Percentiles rank a stretch among this genome's conserved stretches.
These are phyloP conservation scores for Eucalyptus cloeziana DNA, from an alignment of 345 rosid species.

Conservation along the genomic window DNA sequence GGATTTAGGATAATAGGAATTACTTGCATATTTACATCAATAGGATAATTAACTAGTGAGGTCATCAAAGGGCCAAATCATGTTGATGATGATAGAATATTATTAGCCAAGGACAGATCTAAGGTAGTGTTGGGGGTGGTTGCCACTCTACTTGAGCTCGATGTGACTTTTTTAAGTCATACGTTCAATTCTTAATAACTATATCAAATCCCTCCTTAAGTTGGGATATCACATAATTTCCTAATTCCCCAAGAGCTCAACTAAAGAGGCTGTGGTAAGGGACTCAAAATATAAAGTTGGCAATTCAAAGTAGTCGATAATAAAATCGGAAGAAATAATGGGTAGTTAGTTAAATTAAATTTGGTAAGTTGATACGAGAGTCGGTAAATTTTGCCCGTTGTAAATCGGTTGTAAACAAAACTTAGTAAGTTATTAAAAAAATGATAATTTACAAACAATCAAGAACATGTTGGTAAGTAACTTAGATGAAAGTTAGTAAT, in stretches of 20 bases:
- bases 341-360: no score
- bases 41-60: not conserved
- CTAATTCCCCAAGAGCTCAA: not conserved
- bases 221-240: not conserved
- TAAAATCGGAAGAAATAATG: not conserved
- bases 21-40: not conserved
- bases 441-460: not conserved
- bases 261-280: not conserved
- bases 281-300: not conserved
- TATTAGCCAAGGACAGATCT: not conserved
- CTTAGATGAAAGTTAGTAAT: not conserved
- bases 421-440: not conserved
- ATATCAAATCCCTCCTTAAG: not conserved
- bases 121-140: fast-evolving
- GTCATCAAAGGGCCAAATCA: not conserved
- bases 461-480: no score
- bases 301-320: no score
- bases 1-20: no score
- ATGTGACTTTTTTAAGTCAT: not conserved
- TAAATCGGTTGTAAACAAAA: not conserved
- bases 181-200: not conserved
- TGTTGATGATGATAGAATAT: not conserved
- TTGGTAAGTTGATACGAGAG: not conserved
- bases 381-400: not conserved
- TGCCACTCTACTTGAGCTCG: not conserved